Evolutionary conservation across 495 filamentous ascomycete species (phyloP), one percentile per base, ranked within the genome.

Genomic region (Hapsidospora chrysogenum): DNA sequence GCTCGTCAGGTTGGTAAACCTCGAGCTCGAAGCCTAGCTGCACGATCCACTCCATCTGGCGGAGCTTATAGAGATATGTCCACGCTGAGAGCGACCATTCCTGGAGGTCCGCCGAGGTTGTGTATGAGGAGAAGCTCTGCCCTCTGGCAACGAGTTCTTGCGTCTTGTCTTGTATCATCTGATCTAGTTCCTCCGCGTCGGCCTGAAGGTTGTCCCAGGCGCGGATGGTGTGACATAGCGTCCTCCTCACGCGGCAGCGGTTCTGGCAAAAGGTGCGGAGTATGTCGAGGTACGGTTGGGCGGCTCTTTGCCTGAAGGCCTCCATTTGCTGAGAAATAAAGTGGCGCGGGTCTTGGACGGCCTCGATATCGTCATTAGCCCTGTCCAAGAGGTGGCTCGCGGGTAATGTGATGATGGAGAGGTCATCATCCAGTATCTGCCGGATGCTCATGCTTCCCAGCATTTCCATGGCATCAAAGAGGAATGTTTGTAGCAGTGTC

Each of bases 11-110:
- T 16, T 82, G 73, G 48, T 96, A 96, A 17, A 92, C 72, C 7
- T 85, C 75, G 13, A 93, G 74, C 52, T 96, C 89, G 49, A 99
- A 95, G n/a, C 89, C 89, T 35, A 94, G 74, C 51, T 94, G 84
- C 9, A 94, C 64, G 30, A 89, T 77, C 63, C 76, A 79, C 40
- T 86, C 78, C 70, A 95, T 80, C 44, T 89, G 74, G 7, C 65
- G 70, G 2, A 95, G 64, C 50, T 93, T 96, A 47, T 93, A 79
- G 36, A 83, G 70, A 48, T 87, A 89, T 0, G 76, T 70, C 89
- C 89, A 97, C 4, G 76, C 80, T 4, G 80, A 82, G 2, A 97
- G 64, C 0, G 86, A 83, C 23, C 23, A 26, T 6, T 6, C 23
- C 6, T 26, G 6, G 6, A 6, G 6, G 6, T 26, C 23, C 23